Base-by-base conservation (phyloP, 768 basidiomycete species). In the Kwoniella mangroviensis region DNA sequence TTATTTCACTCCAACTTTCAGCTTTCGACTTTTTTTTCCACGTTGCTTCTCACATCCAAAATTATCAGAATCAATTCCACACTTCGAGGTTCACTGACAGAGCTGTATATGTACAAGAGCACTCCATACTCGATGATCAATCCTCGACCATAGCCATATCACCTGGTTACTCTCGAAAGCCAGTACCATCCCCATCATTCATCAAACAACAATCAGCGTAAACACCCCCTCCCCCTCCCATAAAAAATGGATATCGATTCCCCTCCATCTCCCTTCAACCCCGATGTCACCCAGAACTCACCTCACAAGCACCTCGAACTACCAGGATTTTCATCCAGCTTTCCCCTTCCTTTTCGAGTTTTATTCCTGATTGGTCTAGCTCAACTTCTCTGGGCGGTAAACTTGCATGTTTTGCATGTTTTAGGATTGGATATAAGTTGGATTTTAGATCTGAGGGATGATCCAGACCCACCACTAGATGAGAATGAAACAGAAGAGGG, bases 261-360 rank as follows among this genome's bases (percentile, higher is more conserved):
- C 3, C 83, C 83, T 3, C 78, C 79, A 4, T 69, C 74, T 2
- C 58, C 72, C 9, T 55, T 64, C 24, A 59, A 67, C 54, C 58
- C 69, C 5, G 61, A 58, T 49, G n/a, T 45, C 19, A 67, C 69
- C 41, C 49, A 62, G 13, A 57, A 56, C n/a, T 53, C 66, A 19
- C 54, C 56, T 40, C 81, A 82, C 63, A 67, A 73, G 21, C 82
- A 82, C 64, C 71, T 84, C 62, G 59, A 68, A 43, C 73, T 84
- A 22, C 83, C 83, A 12, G 67, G 75, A 19, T 80, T 84, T 73
- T 79, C 79, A 4, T 71, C 81, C 7, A 74, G 80, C 19, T 85
- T 96, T 80, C 96, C 97, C 12, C 87, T 99, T 0, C 96, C 97
- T 0, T 98, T 94, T 81, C 91, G 97, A 71, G 92, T 93, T 26